Evolutionary conservation across 352 stramenopile species (phyloP), one percentile per base, ranked within the genome.

Genomic region (Pythium myriotylum): DNA sequence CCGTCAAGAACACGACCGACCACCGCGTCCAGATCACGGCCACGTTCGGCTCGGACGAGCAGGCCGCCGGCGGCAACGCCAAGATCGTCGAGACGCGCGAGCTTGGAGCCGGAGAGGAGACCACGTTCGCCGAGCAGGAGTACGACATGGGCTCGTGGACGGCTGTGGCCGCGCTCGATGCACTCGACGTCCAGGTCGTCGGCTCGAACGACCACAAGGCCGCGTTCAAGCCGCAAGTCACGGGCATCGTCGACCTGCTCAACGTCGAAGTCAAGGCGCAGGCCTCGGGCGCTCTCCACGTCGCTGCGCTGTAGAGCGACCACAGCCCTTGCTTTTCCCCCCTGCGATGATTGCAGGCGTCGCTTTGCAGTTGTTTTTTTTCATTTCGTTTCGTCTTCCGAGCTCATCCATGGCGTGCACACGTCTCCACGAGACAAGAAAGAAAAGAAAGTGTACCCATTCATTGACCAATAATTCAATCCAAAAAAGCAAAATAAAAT

Each of bases 81-180:
- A 88, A 91, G 70, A 84, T 92, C 58, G 59, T 62, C 32, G 76
- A 90, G 62, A 81, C 68, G 33, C 58, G 73, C 40, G 74, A 82
- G 59, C 43, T 91, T 39, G 77, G 66, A 22, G 72, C 83, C 0
- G 57, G 78, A 8, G 68, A 65, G 0, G 68, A 76, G 27, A 58
- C 54, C 5, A 75, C 35, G 23, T 65, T 92, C 37, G 69, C 74
- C 32, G 83, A 89, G 57, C 75, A 88, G 56, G 70, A 83, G 67
- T 92, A 88, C 73, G 74, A 94, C 72, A 94, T 94, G 85, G 85
- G 74, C 56, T 69, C 72, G 33, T 92, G 78, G 79, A 90, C 73
- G 43, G 81, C 80, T 4, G 68, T 84, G 32, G 84, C 83, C 8
- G 70, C 81, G 47, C 65, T 94, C 17, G 68, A 73, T 51, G 77